Conservation (phyloP, 2,329 filamentous ascomycete species). For the Chaetomium olivaceum region DNA sequence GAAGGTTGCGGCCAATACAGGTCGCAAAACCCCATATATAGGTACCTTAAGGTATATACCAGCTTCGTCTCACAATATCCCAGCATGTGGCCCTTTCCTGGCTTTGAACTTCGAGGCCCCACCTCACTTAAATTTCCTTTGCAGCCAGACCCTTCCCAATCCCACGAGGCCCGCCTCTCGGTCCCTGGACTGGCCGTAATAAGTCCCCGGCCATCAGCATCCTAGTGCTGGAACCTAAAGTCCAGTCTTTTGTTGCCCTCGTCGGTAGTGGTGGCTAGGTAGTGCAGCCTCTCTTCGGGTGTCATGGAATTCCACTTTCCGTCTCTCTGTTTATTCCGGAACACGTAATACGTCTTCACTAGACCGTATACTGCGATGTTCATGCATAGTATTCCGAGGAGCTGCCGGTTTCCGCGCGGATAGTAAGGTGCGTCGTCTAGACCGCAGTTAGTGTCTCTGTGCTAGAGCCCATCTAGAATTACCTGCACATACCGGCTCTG, state of each 20-base stretch:
- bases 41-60: too few species aligned
- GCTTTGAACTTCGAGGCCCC: neutral
- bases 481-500: slow-evolving; percentile 27
- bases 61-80: neutral
- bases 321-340: slow-evolving; percentile 38
- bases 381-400: slow-evolving; percentile 46
- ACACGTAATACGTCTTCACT: slow-evolving; percentile 40
- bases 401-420: slow-evolving; percentile 53
- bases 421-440: slow-evolving; percentile 49
- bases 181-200: neutral
- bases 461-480: too few species aligned
- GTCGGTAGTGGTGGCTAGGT: slow-evolving; percentile 38
- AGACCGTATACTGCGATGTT: slow-evolving; percentile 37
- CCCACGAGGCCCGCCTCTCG: neutral
- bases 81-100: neutral
- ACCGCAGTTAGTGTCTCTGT: neutral
- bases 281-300: slow-evolving; percentile 35
- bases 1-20: too few species aligned
- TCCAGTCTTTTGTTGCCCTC: slow-evolving; percentile 40
- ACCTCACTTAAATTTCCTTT: neutral
- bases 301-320: slow-evolving; percentile 38
- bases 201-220: neutral
- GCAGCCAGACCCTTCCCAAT: neutral
- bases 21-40: too few species aligned
- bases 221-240: slow-evolving; percentile 39